Evolutionary conservation across 2,329 filamentous ascomycete species (phyloP), one percentile per base, ranked within the genome.

Genomic region (Bipolaris bicolor): DNA sequence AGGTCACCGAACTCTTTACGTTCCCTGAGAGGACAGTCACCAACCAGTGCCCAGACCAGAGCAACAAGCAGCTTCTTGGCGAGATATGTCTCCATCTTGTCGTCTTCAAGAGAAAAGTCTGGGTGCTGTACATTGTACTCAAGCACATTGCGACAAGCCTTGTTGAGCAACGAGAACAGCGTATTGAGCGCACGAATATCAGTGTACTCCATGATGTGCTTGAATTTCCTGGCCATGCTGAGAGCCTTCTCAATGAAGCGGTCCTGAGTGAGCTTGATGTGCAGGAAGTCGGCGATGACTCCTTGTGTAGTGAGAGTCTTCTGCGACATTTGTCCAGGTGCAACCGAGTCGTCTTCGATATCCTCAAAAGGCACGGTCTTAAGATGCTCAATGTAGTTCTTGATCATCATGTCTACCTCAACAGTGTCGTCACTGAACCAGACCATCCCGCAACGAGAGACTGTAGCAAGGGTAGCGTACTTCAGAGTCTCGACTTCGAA

Each of bases 361-460:
- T 99, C 95, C 70, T 99, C 95, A 69, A 99, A 97, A 0, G 91
- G 87, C 55, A 91, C 88, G 3, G 87, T 90, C 66, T 89, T 88
- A 37, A 99, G 86, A 45, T 89, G 88, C 59, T 95, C 87, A 50
- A 99, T 85, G 71, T 99, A 97, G 77, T 98, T 91, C 61, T 87
- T 83, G 39, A 98, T 89, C 87, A 98, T 90, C 90, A 99, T 97
- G 64, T 85, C 86, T 1, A 94, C 86, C 31, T 92, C 94, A 39
- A 99, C 94, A 26, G 93, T 98, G 72, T 99, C 96, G 70, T 97
- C 94, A 74, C 92, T 99, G 80, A 98, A 99, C 95, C 95, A 99
- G 13, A 99, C 96, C 95, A 99, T 99, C 84, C 95, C 95, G 76
- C 95, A 99, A 80, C 95, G 92, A 88, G 91, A 96, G 72, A 99